Evolutionary conservation across 495 filamentous ascomycete species (phyloP), one percentile per base, ranked within the genome.

Genomic region (Xylaria bambusicola): DNA sequence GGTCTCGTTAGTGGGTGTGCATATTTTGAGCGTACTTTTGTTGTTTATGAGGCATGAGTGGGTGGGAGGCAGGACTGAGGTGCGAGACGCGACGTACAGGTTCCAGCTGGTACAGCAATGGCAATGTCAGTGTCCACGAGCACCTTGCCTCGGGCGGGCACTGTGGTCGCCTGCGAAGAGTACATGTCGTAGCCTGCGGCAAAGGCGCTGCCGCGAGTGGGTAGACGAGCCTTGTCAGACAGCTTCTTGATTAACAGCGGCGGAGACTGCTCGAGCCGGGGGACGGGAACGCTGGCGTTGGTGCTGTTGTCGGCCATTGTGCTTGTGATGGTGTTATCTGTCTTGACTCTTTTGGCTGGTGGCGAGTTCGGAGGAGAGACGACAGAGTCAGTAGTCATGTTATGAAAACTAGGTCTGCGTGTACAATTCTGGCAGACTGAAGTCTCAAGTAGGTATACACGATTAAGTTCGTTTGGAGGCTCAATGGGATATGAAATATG

Each of bases 111-210:
- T 18, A 96, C 87, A 15, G 92, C 89, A 76, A 98, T 91, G 26
- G 84, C 82, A 64, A 98, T 86, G 63, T 91, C 94, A 13, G 94
- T 97, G 64, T 95, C 90, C 24, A 97, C 92, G 36, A 96, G 71
- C 3, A 75, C 91, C 75, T 93, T 93, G 49, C 92, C 93, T 62
- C 91, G 80, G 17, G 88, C 85, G 0, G 91, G 91, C 29, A 98
- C 86, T 0, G 81, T 81, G 8, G 90, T 87, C 44, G 86, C 81
- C 64, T 83, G 83, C 4, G 92, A 82, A 48, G 86, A 86, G 68
- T 79, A 98, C 38, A 98, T 64, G 78, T 98, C 94, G 74, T 97
- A 97, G 3, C 94, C 94, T 3, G 94, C 94, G 0, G 93, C 89
- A 66, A 92, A 92, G 33, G 88, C 87, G 64, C 88, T 93, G 49